Evolutionary conservation across 768 basidiomycete species (phyloP), one percentile per base, ranked within the genome.

Genomic region (Phaeolepiota aurea): DNA sequence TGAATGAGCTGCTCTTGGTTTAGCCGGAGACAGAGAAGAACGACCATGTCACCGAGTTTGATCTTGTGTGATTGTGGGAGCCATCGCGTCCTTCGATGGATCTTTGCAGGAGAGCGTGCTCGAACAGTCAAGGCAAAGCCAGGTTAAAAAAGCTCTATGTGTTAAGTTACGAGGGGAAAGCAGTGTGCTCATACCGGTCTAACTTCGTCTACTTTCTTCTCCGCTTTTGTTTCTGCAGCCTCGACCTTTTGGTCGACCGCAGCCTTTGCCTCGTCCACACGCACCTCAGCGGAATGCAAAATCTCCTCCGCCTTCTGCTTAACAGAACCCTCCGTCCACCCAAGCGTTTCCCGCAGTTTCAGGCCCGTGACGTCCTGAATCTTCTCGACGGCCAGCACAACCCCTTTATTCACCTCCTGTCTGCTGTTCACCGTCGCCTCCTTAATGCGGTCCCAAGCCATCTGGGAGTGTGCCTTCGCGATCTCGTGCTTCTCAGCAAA

Each of bases 351-450:
- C 25, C 67, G 64, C 33, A 92, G 51, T 62, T 80, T 85, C 54
- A 93, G 54, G 0, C 90, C 89, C 1, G 88, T 89, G 20, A 61
- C 53, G 41, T 76, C 69, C 64, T 90, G 82, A 11, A 86, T 59
- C 42, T 63, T 69, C 13, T 71, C 70, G 31, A 83, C 69, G 1
- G 65, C 63, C 4, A 53, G 55, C 43, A 66, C 59, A 1, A 77
- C 70, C 16, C 75, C 70, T 9, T 56, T 54, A 10, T 64, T 65
- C 2, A 76, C 41, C 39, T 62, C 60, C 34, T 62, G 68, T 34
- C 71, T 62, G 2, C 75, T 74, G 33, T 64, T 63, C 20, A 58
- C 54, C 9, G 74, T 68, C 11, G 66, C 65, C 5, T 81, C 76
- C 47, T 72, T 74, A 0, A 76, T 51, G 49, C 71, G 68, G 38